Base-by-base conservation (phyloP, 257 asterid species). In the Solanum chmielewskii region DNA sequence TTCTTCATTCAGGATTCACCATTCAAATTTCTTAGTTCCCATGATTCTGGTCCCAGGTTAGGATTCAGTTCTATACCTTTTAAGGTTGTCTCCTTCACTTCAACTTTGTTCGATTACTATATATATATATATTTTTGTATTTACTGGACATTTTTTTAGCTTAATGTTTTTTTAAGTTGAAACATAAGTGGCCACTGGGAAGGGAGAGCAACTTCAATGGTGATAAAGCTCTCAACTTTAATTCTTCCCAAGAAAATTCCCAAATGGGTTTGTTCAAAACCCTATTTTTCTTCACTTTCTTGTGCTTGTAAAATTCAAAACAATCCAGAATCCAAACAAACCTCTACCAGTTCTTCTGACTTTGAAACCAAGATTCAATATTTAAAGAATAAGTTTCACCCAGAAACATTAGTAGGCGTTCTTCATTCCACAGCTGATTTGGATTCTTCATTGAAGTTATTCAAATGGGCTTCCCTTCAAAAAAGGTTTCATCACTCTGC, bases 401-500 rank as follows among this genome's bases (percentile, higher is more conserved):
- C 99, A 14, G 94, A 93, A 20, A 92, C 87, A 86, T 90, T 96
- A 87, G 86, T 88, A 21, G 86, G 89, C 6, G 93, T 89, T 13
- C 88, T 95, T 88, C 92, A 93, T 86, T 87, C 89, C 87, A 93
- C 97, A 25, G 84, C 92, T 84, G 99, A 94, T 92, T 91, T 96
- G 88, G 90, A 86, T 83, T 96, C 98, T 77, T 96, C 97, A 7
- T 14, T 94, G 27, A 91, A 90, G 80, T 86, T 96, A 85, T 93
- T 96, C 92, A 92, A 93, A 92, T 94, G 98, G 96, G 98, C 97
- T 62, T 94, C 98, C 29, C 92, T 93, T 85, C 98, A 95, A 52
- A 90, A 90, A 18, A 87, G 75, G 56, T 96, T 92, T 87, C 74
- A 83, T 83, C 99, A 94, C 90, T 91, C 94, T 2, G 90, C 94